phyloP scores from a whole-genome alignment of 75 land plant species.

The Pinus albicaulis region DNA sequence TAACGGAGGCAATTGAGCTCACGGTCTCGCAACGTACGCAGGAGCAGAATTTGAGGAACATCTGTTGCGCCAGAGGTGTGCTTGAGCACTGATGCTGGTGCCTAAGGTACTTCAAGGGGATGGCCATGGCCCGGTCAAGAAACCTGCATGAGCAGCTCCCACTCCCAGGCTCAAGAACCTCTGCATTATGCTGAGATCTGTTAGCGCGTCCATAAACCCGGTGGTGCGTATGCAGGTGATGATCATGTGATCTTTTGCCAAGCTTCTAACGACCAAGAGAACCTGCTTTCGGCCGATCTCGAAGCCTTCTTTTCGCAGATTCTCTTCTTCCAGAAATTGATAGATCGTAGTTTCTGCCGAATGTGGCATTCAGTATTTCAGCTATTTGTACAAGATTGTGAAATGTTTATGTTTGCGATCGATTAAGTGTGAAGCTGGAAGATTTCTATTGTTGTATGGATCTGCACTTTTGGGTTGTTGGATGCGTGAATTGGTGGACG shows the following conservation, averaged over 20 bases:
- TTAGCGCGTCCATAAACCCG: constrained; percentile 33
- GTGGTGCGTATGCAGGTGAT: constrained; percentile 40
- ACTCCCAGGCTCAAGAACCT: constrained; percentile 29
- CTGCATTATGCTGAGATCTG: constrained; percentile 42
- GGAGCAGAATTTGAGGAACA: too few relatives aligned
- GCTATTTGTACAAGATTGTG: too few relatives aligned
- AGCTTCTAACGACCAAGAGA: constrained; percentile 30
- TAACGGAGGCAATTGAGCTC: too few relatives aligned
- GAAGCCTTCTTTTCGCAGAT: constrained; percentile 27
- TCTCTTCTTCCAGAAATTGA: constrained; percentile 33
- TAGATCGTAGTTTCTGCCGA: constrained; percentile 26
- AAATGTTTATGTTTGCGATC: too few relatives aligned
- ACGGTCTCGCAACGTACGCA: too few relatives aligned
- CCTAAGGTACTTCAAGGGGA: constrained; percentile 33
- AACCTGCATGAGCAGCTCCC: constrained; percentile 44
- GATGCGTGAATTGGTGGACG: too few relatives aligned
- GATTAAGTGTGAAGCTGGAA: too few relatives aligned
- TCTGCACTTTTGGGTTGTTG: too few relatives aligned
- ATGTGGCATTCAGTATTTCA: constrained; percentile 13
- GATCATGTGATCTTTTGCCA: constrained; percentile 22
- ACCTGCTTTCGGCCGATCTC: constrained; percentile 22
- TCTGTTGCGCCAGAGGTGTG: too few relatives aligned
- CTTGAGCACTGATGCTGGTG: too few relatives aligned
- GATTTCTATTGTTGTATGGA: too few relatives aligned
- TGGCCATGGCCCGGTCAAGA: constrained; percentile 36